A percentile compares a stretch with the other conserved stretches of the same genome.
phyloP scores from a whole-genome alignment of 331 rosid species.

The Stylosanthes scabra region DNA sequence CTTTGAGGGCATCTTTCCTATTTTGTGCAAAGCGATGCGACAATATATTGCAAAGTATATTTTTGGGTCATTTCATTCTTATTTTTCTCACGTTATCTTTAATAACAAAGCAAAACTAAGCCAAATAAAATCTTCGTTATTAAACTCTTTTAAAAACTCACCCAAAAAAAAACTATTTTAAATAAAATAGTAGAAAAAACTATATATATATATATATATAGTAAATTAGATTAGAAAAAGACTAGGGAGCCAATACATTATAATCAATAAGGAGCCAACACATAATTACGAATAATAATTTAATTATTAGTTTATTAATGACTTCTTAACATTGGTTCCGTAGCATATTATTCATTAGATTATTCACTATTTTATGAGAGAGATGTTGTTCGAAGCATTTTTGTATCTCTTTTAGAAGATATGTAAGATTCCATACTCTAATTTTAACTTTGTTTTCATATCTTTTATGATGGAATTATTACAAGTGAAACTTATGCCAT shows the following conservation, averaged over 20 bases:
- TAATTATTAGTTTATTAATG: too few species aligned
- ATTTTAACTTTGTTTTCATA: too few species aligned
- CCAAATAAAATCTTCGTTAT: neutral
- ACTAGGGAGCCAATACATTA: too few species aligned
- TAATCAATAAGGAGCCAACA: too few species aligned
- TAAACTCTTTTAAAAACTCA: too few species aligned
- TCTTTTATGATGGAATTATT: neutral
- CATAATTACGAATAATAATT: too few species aligned
- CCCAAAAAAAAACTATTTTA: too few species aligned
- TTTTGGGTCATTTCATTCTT: constrained; percentile 1
- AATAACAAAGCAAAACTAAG: neutral
- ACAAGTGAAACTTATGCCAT: constrained; percentile 6
- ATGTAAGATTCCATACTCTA: neutral
- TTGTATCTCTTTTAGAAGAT: neutral
- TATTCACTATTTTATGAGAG: too few species aligned
- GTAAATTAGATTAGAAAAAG: too few species aligned
- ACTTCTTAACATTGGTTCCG: too few species aligned
- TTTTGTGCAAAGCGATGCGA: constrained; percentile 26
- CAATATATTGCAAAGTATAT: constrained; percentile 20
- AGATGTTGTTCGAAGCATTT: too few species aligned
- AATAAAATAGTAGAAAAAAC: too few species aligned
- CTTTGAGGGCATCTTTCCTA: constrained; percentile 37
- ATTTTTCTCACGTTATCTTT: constrained; percentile 9
- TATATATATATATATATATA: neutral
- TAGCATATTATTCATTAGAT: neutral